Evolutionary conservation across 2,329 filamentous ascomycete species (phyloP), one percentile per base, ranked within the genome.

Genomic region (Aschersonia sp.): DNA sequence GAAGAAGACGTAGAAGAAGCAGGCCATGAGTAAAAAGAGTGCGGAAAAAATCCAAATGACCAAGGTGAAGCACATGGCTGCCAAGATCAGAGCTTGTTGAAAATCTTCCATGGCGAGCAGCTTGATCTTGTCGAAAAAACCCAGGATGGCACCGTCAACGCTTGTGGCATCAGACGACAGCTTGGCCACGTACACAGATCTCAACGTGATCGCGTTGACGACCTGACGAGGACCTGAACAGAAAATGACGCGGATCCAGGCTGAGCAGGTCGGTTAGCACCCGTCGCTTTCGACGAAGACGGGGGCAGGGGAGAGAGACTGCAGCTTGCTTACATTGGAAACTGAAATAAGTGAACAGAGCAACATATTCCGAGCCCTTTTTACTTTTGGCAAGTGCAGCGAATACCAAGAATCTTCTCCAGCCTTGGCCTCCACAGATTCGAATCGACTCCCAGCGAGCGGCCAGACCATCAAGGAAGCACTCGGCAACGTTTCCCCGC

Each of bases 161-260:
- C 64, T 68, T 32, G 61, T 59, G 30, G 65, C 62, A 8, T 67
- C 66, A 11, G 66, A 63, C 0, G 81, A 79, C n/a, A 95, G 72
- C 54, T 88, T 79, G 31, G 81, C 75, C 47, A 79, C 72, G 67
- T 92, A 85, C 39, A 95, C 84, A 0, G 87, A 86, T 59, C 85
- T 89, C 8, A 97, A 72, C 0, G 90, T 95, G 53, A 95, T 71
- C 22, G 80, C 88, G 58, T 98, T 98, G 64, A 97, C 77, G 45
- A 83, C 86, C 61, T 95, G 87, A 53, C 92, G 85, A 29, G 92
- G 92, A 0, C 88, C 92, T 60, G 94, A 89, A 55, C 90, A 94
- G 51, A 97, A 72, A 45, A 97, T 73, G 50, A 94, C 81, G 54
- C 90, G 84, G 57, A 97, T 77, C 77, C 89, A 95, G 41, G 84